A percentile compares a stretch with the other conserved stretches of the same genome.
Evolutionary conservation across 495 filamentous ascomycete genomes (phyloP).

Genomic region (Tuber magnatum): DNA sequence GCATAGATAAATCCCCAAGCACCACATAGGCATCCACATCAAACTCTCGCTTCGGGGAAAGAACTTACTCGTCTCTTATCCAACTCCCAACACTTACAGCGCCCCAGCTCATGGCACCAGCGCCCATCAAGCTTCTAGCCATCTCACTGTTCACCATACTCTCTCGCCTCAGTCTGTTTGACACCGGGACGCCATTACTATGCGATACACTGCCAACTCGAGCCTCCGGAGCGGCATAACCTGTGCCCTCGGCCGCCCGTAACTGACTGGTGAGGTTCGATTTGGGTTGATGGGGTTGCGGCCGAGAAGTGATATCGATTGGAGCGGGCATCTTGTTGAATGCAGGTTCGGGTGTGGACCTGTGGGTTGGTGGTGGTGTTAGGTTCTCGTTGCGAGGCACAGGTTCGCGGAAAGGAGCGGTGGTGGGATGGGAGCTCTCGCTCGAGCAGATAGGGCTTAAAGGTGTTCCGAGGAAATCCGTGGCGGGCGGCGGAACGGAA

Average conservation of each 20-base stretch:
- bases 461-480: constrained; percentile 39
- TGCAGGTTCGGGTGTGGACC: constrained; percentile 28
- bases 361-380: constrained; percentile 32
- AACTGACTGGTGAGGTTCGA: constrained; percentile 40
- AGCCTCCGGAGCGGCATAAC: constrained; percentile 31
- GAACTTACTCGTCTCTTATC: constrained; percentile 93
- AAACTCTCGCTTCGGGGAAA: constrained; percentile 20
- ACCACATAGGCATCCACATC: constrained; percentile 12
- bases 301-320: constrained; percentile 38
- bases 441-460: constrained; percentile 37
- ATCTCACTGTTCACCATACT: constrained; percentile 49
- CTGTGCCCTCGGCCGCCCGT: constrained; percentile 35
- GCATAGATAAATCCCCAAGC: constrained; percentile 25
- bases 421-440: constrained; percentile 36
- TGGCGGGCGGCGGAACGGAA: constrained; percentile 34
- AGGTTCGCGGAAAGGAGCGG: constrained; percentile 20
- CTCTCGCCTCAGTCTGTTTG: constrained; percentile 57
- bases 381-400: constrained; percentile 21
- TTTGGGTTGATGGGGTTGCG: constrained; percentile 29
- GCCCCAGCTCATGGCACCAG: constrained; percentile 95
- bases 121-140: constrained; percentile 77
- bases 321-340: constrained; percentile 39
- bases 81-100: constrained; percentile 93
- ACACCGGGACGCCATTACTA: constrained; percentile 39
- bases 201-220: constrained; percentile 36